Evolutionary conservation across 2,329 filamentous ascomycete species (phyloP).

Genomic region (Pseudocercospora fuligena): DNA sequence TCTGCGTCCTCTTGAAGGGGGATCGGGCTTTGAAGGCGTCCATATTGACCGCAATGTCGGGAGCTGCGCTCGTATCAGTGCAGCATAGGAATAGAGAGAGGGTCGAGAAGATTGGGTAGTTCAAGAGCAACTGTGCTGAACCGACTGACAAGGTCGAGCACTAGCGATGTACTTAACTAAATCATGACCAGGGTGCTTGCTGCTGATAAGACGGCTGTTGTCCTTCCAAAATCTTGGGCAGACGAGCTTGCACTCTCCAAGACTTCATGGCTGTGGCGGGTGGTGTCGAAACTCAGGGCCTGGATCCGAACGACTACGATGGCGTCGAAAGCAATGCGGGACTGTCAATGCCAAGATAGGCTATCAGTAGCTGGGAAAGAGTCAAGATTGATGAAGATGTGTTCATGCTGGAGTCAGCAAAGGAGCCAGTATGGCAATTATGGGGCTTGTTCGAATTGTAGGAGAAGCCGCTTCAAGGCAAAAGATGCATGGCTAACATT

Average conservation of each 20-base stretch:
- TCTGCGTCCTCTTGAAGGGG: slow-evolving; percentile 27
- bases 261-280: slow-evolving; percentile 17
- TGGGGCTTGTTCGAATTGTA: background rate
- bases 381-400: background rate
- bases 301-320: slow-evolving; percentile 8
- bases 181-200: slow-evolving; percentile 10
- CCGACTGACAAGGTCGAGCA: background rate
- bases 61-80: background rate
- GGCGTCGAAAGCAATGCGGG: slow-evolving; percentile 9
- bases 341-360: slow-evolving; percentile 14
- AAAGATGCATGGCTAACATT: background rate
- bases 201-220: slow-evolving; percentile 19
- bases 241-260: slow-evolving; percentile 16
- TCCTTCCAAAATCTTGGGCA: slow-evolving; percentile 13
- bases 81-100: background rate
- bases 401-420: background rate
- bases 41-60: slow-evolving; percentile 15
- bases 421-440: background rate
- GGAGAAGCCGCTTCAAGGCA: background rate
- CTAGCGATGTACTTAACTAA: slow-evolving; percentile 16
- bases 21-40: slow-evolving; percentile 24
- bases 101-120: background rate
- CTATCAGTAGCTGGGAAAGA: slow-evolving; percentile 7
- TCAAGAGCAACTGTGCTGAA: background rate
- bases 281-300: slow-evolving; percentile 8